Base-by-base conservation (phyloP, 2,329 filamentous ascomycete species). In the Sporothrix pseudoabietina region DNA sequence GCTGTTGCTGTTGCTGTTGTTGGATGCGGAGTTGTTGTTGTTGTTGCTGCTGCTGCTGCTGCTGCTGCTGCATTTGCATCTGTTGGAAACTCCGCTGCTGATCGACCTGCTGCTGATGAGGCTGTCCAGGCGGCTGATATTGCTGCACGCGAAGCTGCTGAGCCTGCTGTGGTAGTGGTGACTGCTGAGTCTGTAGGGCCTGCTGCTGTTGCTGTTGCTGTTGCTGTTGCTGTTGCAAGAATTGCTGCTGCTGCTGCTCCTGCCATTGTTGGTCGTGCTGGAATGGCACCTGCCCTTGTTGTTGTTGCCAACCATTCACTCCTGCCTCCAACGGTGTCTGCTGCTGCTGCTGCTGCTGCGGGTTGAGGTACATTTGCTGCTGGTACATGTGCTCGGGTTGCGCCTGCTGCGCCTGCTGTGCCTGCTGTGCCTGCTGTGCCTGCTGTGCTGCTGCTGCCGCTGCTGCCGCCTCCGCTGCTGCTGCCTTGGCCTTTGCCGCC, bases 121-220 rank as follows among this genome's bases (percentile, higher is more conserved):
- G 32, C 16, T 54, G 73, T 10, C 71, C 54, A 3, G 39, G 41
- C 16, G 22, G 49, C 35, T 71, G 71, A 5, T 73, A 63, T 5
- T 54, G 57, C 19, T 68, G 69, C 0, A 72, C 44, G 19, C 9
- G 59, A 14, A 72, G 69, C 44, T 52, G 61, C 10, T 69, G 55
- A 16, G 63, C 59, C 35, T 75, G 73, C 8, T 70, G 69, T 3
- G 71, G 70, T 8, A 26, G 41, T n/a, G 59, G 30, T 32, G 59
- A 75, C 19, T 77, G 77, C 44, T 76, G 49, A 19, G 76, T 72
- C 76, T 77, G 79, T 14, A 75, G 76, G 12, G 76, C 77, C 61
- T 77, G 77, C 30, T 79, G 79, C 12, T 73, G 73, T 4, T 71
- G 72, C 4, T 69, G 65, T 41, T 65, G 79, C 12, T 73, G 73